These are phyloP conservation scores for Gossypium bickii DNA, from an alignment of 345 rosid genomes.

Conservation along the genomic window DNA sequence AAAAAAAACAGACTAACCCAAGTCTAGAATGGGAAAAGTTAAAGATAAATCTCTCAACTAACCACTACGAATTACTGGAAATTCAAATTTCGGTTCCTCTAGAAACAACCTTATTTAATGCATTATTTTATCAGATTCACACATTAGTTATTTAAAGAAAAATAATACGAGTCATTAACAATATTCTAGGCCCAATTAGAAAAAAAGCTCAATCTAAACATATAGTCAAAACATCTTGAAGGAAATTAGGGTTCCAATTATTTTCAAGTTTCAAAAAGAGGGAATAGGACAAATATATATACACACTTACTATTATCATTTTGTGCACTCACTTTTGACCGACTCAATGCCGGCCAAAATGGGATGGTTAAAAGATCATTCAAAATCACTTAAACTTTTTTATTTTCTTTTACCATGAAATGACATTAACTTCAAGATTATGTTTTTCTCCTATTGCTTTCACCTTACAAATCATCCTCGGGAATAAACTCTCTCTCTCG, in stretches of 20 bases:
- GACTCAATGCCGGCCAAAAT: constrained; percentile 17
- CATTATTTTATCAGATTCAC: background rate
- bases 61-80: background rate
- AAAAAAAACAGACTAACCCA: too few relatives aligned
- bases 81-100: background rate
- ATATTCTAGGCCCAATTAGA: too few relatives aligned
- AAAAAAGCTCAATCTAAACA: background rate
- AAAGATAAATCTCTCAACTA: too few relatives aligned
- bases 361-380: background rate
- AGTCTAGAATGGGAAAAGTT: too few relatives aligned
- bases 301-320: background rate
- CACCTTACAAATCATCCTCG: constrained; percentile 17
- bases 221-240: background rate
- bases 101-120: background rate
- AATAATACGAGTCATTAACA: too few relatives aligned
- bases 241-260: background rate
- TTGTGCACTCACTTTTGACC: constrained; percentile 23
- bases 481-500: constrained; percentile 7
- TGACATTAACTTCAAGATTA: background rate
- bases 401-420: background rate
- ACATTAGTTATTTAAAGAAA: too few relatives aligned
- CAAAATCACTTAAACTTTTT: background rate
- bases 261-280: background rate
- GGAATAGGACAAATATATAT: background rate
- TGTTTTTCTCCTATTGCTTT: background rate